Evolutionary conservation across 1,284 basidiomycete genomes (phyloP), one percentile per base, ranked within the genome.

Genomic region (Boletellus sp.): DNA sequence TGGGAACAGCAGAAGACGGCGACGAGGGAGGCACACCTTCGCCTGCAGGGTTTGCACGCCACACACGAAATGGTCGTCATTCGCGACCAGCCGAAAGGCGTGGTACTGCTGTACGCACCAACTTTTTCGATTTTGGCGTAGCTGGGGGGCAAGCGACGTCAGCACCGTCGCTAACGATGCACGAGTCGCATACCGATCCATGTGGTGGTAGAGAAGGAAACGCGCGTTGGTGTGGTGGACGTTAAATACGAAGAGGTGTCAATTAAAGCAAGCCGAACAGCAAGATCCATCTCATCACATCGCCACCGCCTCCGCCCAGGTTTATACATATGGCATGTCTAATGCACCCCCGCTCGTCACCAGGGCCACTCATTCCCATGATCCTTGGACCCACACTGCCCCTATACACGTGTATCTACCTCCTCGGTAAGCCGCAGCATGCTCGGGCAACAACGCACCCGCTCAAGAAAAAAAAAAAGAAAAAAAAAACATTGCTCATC

Each of bases 121-220:
- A 82, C 76, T 81, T 84, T 84, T 68, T 84, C 82, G 54, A 84
- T 74, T 70, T 83, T 84, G 53, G 79, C 77, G 61, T 84, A 84
- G 52, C 82, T 83, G 57, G 3, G 30, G 30, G 30, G 22, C 37
- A 37, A 39, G 40, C 38, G 26, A 32, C 41, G 49, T 67, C 40
- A 63, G 60, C 50, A 42, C 29, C 19, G 25, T 45, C 36, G 26
- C 36, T 16, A 17, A 53, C 45, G 41, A 48, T 34, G 40, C 39
- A 34, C 35, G 30, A 41, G 38, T 2, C 16, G 48, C 63, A 34
- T 52, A 65, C 63, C 63, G 63, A 53, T 65, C 63, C 63, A 64
- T 64, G 45, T 29, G 45, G 39, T 45, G 36, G 11, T 47, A 16
- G 6, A 22, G 10, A 36, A 27, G 34, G 27, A 29, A 14, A 39